These are phyloP conservation scores for Pseudogymnoascus sp. DNA, from an alignment of 2,329 filamentous ascomycete species.

Conservation along the genomic window DNA sequence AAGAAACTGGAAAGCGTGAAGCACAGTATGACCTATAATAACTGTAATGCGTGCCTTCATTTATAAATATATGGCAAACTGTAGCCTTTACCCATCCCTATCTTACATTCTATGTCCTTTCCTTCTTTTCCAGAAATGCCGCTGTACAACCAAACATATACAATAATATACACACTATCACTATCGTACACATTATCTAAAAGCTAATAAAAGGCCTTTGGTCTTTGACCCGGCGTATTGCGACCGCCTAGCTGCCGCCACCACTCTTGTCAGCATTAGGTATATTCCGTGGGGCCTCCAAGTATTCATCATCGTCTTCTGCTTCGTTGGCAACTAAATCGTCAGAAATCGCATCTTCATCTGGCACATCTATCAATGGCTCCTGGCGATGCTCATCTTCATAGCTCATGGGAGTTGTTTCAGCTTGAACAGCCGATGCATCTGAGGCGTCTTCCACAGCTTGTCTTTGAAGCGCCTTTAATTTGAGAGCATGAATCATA, in stretches of 20 bases:
- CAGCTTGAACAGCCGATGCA: neutral
- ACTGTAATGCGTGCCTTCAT: neutral
- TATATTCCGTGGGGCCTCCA: neutral
- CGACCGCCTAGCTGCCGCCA: neutral
- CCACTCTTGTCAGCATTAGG: neutral
- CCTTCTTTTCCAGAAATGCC: neutral
- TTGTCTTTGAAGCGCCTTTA: neutral
- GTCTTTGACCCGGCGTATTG: neutral
- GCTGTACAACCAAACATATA: neutral
- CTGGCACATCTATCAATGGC: neutral
- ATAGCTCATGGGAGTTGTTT: neutral
- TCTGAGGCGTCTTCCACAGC: neutral
- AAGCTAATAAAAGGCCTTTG: neutral
- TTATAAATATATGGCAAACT: neutral
- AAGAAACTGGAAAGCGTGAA: neutral
- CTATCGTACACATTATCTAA: neutral
- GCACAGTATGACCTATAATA: neutral
- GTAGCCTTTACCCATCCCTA: neutral
- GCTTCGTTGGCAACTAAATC: neutral
- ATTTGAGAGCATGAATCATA: neutral
- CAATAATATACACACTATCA: slow-evolving; percentile 5
- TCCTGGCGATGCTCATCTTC: slow-evolving; percentile 6
- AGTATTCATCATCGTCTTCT: slow-evolving; percentile 3
- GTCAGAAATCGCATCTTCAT: slow-evolving; percentile 1
- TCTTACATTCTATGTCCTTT: slow-evolving; percentile 1